These are phyloP conservation scores for Leccinum boreale DNA, from an alignment of 768 basidiomycete species.

Conservation along the genomic window DNA sequence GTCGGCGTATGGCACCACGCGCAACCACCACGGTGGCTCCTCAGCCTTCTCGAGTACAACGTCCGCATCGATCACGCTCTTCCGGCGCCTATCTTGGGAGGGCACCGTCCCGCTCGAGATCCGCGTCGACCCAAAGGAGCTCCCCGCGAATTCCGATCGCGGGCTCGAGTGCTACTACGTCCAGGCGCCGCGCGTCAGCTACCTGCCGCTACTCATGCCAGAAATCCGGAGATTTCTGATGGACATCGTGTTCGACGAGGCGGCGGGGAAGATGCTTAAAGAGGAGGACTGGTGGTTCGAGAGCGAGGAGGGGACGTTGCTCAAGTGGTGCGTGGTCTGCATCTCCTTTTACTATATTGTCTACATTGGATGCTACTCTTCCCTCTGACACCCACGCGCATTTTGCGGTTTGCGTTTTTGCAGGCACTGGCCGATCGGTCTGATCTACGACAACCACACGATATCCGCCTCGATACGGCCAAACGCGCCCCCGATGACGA, in stretches of 20 bases:
- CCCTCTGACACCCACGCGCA: not conserved
- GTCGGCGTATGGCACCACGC: constrained; percentile 52
- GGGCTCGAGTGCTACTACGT: constrained; percentile 88
- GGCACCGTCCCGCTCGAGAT: constrained; percentile 88
- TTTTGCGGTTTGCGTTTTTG: constrained; percentile 8
- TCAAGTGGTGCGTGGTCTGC: constrained; percentile 72
- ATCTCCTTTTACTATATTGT: not conserved
- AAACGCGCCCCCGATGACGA: constrained; percentile 31
- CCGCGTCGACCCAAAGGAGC: constrained; percentile 83
- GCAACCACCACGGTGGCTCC: constrained; percentile 45
- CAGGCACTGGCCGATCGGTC: constrained; percentile 98
- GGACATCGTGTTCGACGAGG: constrained; percentile 91
- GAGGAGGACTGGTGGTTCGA: constrained; percentile 99
- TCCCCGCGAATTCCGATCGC: constrained; percentile 87
- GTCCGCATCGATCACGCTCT: constrained; percentile 71
- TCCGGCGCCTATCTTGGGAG: constrained; percentile 88
- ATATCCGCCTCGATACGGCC: constrained; percentile 57
- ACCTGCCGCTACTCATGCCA: constrained; percentile 87
- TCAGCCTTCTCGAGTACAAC: constrained; percentile 44
- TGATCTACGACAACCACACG: constrained; percentile 85
- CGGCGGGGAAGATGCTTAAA: constrained; percentile 67
- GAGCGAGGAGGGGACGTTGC: constrained; percentile 71
- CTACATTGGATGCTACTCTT: not conserved
- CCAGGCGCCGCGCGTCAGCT: constrained; percentile 88
- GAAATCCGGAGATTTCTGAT: constrained; percentile 86